Evolutionary conservation across 345 rosid genomes (phyloP).

Genomic region (Euphorbia lathyris): DNA sequence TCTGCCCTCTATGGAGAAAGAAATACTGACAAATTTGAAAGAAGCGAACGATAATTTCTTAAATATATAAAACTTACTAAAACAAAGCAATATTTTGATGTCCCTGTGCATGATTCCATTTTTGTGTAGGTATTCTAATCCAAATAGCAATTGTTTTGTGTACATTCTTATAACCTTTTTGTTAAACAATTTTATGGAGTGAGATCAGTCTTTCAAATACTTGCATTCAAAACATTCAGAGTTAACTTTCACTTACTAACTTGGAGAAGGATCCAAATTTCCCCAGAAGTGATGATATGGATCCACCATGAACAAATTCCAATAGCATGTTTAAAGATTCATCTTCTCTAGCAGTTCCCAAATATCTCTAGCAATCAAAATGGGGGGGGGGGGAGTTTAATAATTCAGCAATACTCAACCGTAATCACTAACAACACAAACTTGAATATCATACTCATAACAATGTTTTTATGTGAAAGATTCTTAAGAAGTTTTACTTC

Average conservation of each 20-base stretch:
- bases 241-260: slow-evolving; percentile 31
- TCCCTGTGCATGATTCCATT: slow-evolving; percentile 35
- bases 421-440: neutral
- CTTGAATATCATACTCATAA: slow-evolving; percentile 22
- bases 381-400: neutral
- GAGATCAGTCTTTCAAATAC: slow-evolving; percentile 1
- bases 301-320: slow-evolving; percentile 38
- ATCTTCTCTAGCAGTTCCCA: slow-evolving; percentile 36
- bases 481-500: slow-evolving; percentile 38
- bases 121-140: slow-evolving; percentile 32
- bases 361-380: slow-evolving; percentile 26
- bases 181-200: slow-evolving; percentile 12
- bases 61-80: neutral
- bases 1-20: slow-evolving; percentile 31
- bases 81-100: slow-evolving; percentile 23
- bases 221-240: slow-evolving; percentile 6
- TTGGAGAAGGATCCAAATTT: slow-evolving; percentile 36
- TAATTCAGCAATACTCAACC: slow-evolving; percentile 2
- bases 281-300: slow-evolving; percentile 33
- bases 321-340: slow-evolving; percentile 34
- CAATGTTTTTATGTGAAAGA: slow-evolving; percentile 34
- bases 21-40: slow-evolving; percentile 15
- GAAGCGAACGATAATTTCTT: slow-evolving; percentile 1
- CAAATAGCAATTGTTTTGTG: slow-evolving; percentile 30
- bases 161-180: slow-evolving; percentile 33